Evolutionary conservation across 2,329 filamentous ascomycete species (phyloP).

Genomic region (Colletotrichum eremochloae): DNA sequence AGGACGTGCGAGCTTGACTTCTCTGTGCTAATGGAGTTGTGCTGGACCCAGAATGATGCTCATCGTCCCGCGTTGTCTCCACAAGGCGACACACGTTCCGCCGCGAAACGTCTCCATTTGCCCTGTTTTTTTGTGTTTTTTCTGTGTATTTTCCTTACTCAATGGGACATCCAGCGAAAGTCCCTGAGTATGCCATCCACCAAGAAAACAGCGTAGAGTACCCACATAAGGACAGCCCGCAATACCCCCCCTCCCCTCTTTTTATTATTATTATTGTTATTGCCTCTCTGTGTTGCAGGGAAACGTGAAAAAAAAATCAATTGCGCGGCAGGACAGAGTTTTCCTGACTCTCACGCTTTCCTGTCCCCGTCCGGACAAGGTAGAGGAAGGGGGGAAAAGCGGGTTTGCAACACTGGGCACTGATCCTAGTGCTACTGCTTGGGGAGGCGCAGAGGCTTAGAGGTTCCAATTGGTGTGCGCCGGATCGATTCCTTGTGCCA

Average conservation of each 20-base stretch:
- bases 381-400: slow-evolving; percentile 27
- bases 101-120: slow-evolving; percentile 37
- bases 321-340: slow-evolving; percentile 23
- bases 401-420: slow-evolving; percentile 33
- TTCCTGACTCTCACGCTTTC: slow-evolving; percentile 1
- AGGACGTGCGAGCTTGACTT: slow-evolving; percentile 11
- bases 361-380: slow-evolving; percentile 1
- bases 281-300: background rate
- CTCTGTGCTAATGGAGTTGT: slow-evolving; percentile 23
- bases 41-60: slow-evolving; percentile 25
- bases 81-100: slow-evolving; percentile 36
- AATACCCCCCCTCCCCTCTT: background rate
- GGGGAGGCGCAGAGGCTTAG: slow-evolving; percentile 28
- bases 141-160: background rate
- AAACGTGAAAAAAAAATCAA: background rate
- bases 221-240: slow-evolving; percentile 24
- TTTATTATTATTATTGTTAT: background rate
- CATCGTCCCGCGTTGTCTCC: slow-evolving; percentile 17
- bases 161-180: slow-evolving; percentile 9
- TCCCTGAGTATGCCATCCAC: slow-evolving; percentile 12
- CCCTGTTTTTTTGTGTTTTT: background rate
- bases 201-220: background rate
- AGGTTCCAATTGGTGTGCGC: slow-evolving; percentile 37
- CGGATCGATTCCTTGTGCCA: slow-evolving; percentile 38
- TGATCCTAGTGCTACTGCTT: slow-evolving; percentile 30